Evolutionary conservation across 2,329 filamentous ascomycete species (phyloP).

Genomic region (Lojkania enalia): DNA sequence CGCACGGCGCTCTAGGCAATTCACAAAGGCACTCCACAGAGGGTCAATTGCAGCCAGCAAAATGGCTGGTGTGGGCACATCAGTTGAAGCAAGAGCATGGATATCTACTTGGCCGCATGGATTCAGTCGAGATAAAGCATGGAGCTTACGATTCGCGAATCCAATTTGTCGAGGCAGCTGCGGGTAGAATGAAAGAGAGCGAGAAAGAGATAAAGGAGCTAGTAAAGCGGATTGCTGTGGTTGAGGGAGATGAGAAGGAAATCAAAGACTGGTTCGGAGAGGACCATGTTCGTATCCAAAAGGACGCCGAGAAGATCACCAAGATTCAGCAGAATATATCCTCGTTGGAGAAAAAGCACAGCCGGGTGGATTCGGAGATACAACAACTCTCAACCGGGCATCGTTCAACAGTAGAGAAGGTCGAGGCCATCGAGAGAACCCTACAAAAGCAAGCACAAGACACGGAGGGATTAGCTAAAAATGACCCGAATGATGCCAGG

Average conservation of each 20-base stretch:
- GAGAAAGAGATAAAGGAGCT: slow-evolving; percentile 23
- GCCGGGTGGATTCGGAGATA: not conserved
- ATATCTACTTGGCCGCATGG: slow-evolving; percentile 40
- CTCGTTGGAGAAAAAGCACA: not conserved
- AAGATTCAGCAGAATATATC: not conserved
- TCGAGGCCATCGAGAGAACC: slow-evolving; percentile 10
- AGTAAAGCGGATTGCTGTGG: slow-evolving; percentile 18
- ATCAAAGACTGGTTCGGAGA: not conserved
- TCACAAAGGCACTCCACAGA: not conserved
- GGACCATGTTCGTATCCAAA: slow-evolving; percentile 2
- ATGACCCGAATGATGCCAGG: slow-evolving; percentile 11
- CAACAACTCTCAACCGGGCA: not conserved
- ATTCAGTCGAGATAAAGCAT: slow-evolving; percentile 36
- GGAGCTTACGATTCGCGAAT: slow-evolving; percentile 25
- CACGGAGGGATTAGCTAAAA: slow-evolving; percentile 7
- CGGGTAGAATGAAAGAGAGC: slow-evolving; percentile 18
- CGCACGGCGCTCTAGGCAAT: not conserved
- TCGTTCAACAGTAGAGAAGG: slow-evolving; percentile 7
- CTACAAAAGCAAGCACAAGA: slow-evolving; percentile 5
- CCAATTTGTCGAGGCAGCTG: slow-evolving; percentile 21
- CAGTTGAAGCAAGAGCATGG: slow-evolving; percentile 45
- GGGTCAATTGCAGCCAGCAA: not conserved
- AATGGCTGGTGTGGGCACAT: slow-evolving; percentile 45
- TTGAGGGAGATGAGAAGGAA: slow-evolving; percentile 19
- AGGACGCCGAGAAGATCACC: not conserved